These are phyloP conservation scores for Coleophoma eucalyptorum DNA, from an alignment of 2,329 filamentous ascomycete species.

Conservation along the genomic window DNA sequence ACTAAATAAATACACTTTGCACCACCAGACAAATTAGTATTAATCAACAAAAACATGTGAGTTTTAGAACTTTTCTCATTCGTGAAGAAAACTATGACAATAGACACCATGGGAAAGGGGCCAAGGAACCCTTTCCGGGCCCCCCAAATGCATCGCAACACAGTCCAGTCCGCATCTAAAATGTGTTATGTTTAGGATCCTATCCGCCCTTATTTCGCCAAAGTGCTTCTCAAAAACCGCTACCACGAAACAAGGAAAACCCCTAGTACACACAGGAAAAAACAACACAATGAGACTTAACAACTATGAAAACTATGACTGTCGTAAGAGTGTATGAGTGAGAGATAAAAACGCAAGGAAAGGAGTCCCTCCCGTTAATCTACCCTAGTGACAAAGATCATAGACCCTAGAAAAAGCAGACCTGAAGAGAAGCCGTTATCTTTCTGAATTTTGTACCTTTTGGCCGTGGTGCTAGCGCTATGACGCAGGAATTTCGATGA, in stretches of 20 bases:
- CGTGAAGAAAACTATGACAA: slow-evolving; percentile 17
- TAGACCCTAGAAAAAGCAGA: slow-evolving; percentile 7
- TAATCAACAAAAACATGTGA: not conserved
- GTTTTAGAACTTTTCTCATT: slow-evolving; percentile 19
- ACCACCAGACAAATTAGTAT: not conserved
- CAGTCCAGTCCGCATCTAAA: slow-evolving; percentile 14
- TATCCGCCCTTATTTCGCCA: slow-evolving; percentile 23
- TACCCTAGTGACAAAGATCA: slow-evolving; percentile 13
- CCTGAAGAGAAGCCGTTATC: not conserved
- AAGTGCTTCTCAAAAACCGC: slow-evolving; percentile 4
- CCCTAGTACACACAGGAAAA: too few relatives aligned
- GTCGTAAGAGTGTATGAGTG: slow-evolving; percentile 10
- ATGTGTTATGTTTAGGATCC: not conserved
- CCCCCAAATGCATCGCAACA: too few relatives aligned
- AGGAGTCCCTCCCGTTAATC: too few relatives aligned
- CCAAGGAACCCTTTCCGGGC: too few relatives aligned
- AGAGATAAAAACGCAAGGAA: too few relatives aligned
- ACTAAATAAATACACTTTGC: not conserved
- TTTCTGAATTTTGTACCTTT: not conserved
- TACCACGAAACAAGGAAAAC: slow-evolving; percentile 11
- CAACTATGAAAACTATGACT: slow-evolving; percentile 18
- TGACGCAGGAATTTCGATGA: not conserved
- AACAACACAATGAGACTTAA: too few relatives aligned
- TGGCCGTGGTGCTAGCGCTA: not conserved
- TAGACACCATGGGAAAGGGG: not conserved